Conservation (phyloP, 2,329 filamentous ascomycete species). For the Helicocarpus griseus region DNA sequence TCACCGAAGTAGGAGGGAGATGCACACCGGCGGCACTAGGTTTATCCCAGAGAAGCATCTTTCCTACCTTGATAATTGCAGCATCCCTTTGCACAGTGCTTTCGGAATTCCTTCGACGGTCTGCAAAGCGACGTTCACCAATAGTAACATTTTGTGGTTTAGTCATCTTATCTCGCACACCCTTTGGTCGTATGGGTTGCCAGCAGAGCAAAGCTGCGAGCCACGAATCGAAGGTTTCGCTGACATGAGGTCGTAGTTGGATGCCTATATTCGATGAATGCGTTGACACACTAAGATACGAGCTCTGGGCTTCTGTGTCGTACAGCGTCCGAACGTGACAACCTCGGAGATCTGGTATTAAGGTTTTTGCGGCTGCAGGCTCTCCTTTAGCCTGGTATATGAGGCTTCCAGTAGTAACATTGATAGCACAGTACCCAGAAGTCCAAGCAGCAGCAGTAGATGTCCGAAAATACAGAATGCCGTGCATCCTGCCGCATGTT, state of each 20-base stretch:
- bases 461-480: conserved; percentile 41
- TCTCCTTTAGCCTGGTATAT: conserved; percentile 44
- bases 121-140: conserved; percentile 31
- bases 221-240: conserved; percentile 44
- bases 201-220: conserved; percentile 42
- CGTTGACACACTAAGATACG: conserved; percentile 40
- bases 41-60: conserved; percentile 85
- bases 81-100: conserved; percentile 54
- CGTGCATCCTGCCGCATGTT: conserved; percentile 43
- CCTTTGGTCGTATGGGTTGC: conserved; percentile 42
- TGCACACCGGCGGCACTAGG: conserved; percentile 38
- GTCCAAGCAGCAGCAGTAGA: conserved; percentile 36
- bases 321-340: conserved; percentile 40
- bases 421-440: conserved; percentile 43
- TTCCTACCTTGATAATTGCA: conserved; percentile 90
- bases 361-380: conserved; percentile 36
- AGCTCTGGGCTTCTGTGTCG: conserved; percentile 35
- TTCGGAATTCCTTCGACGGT: conserved; percentile 38
- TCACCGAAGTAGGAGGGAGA: conserved; percentile 23
- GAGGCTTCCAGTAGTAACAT: conserved; percentile 40
- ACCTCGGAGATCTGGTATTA: conserved; percentile 41
- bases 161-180: conserved; percentile 41
- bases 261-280: conserved; percentile 39
- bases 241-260: conserved; percentile 39
- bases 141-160: conserved; percentile 39